A percentile compares a stretch with the other conserved stretches of the same genome.
Evolutionary conservation across 1,284 basidiomycete genomes (phyloP).

Genomic region (Ganoderma multipileum): DNA sequence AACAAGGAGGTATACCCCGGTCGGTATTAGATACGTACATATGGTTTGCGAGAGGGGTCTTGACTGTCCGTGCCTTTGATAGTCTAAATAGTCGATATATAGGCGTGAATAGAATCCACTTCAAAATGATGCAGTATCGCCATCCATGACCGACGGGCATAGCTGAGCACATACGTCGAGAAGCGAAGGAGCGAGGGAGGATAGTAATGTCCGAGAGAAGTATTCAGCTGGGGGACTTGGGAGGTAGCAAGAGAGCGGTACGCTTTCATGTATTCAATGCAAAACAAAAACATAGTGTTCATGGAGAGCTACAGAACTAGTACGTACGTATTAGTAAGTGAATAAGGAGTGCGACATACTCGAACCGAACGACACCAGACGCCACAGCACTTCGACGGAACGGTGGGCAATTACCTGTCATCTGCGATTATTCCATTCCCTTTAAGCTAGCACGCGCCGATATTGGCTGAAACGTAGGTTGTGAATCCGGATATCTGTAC

Average conservation of each 20-base stretch:
- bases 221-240: neutral
- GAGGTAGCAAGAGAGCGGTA: neutral
- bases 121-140: neutral
- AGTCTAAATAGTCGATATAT: no score
- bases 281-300: neutral
- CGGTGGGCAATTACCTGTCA: constrained; percentile 18
- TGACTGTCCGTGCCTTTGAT: no score
- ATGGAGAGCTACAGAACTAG: neutral
- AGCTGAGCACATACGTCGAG: neutral
- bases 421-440: constrained; percentile 9
- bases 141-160: neutral
- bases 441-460: constrained; percentile 16
- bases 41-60: no score
- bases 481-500: neutral
- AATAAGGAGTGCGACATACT: neutral
- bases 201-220: neutral
- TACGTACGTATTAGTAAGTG: neutral
- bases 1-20: no score
- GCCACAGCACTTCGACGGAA: neutral
- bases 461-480: neutral
- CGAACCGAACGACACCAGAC: neutral
- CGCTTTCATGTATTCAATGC: neutral
- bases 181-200: neutral
- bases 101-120: neutral
- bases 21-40: no score